Evolutionary conservation across 2,329 filamentous ascomycete species (phyloP), one percentile per base, ranked within the genome.

Genomic region (Fusarium paranaense): DNA sequence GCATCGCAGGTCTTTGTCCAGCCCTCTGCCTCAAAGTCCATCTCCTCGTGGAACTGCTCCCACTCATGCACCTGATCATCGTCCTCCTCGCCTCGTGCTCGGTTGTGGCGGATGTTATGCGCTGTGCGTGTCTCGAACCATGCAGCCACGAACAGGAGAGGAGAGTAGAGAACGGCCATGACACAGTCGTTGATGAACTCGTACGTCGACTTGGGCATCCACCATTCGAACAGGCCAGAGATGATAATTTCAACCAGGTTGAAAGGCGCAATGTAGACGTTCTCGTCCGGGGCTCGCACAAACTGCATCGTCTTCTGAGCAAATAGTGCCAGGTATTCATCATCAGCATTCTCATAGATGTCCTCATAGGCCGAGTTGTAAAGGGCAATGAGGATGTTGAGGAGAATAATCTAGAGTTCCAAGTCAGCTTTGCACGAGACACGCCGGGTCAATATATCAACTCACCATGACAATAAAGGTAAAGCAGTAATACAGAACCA

Each of bases 361-460:
- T 98, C 95, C 80, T 97, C 94, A 81, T 99, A 98, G 2, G 97
- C 95, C 56, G 93, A 96, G 84, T 98, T 98, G 86, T 98, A 99
- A 8, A 99, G 90, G 0, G 97, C 97, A 80, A 99, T 98, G 67
- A 99, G 90, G 78, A 99, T 95, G 82, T 99, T 99, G 76, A 99
- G 90, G 30, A 98, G 87, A 66, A 99, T 85, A 27, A 90, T 87
- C 87, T 88, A 52, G 16, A 56, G 9, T 40, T 3, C 30, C 10
- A n/a, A 20, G 20, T 66, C 20, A 76, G 62, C 20, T 27, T 33
- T 25, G 16, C 14, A 27, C 13, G 7, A 18, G 22, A 6, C 16
- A 47, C 14, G 10, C 18, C 6, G 5, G 8, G 7, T 3, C 13
- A n/a, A 40, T 7, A 5, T 7, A 32, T 8, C 45, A 37, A 80